Percentiles rank a stretch among this genome's conserved stretches.
These are phyloP conservation scores for Leucocoprinus birnbaumii DNA, from an alignment of 768 basidiomycete genomes.

Conservation along the genomic window DNA sequence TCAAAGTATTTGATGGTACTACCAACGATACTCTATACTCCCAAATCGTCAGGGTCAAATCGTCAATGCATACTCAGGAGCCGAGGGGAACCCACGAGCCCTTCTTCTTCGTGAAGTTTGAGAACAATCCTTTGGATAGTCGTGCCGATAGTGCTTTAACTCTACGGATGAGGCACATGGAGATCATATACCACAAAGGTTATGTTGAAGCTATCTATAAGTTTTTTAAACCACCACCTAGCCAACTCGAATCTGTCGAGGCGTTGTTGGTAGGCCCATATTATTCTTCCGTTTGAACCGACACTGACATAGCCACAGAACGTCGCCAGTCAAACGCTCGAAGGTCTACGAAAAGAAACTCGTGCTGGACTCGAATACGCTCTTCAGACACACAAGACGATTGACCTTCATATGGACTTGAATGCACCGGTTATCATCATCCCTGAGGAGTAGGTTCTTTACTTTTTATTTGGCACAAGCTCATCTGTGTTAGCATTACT, in stretches of 20 bases:
- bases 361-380: conserved; percentile 93
- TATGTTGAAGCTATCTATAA: conserved; percentile 89
- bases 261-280: conserved; percentile 70
- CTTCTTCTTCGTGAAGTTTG: conserved; percentile 91
- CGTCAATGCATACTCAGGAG: conserved; percentile 20
- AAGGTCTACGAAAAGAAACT: conserved; percentile 91
- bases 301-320: conserved; percentile 43
- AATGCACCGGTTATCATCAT: conserved; percentile 97
- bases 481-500: conserved; percentile 54
- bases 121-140: conserved; percentile 87
- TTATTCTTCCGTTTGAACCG: neutral
- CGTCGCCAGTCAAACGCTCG: conserved; percentile 90
- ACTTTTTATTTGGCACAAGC: neutral
- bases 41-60: conserved; percentile 81
- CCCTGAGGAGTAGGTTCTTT: conserved; percentile 74
- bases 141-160: conserved; percentile 90
- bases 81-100: conserved; percentile 17
- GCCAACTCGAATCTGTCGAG: conserved; percentile 93
- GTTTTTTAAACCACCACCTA: conserved; percentile 93
- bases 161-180: conserved; percentile 90
- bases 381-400: conserved; percentile 88
- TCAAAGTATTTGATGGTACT: conserved; percentile 92
- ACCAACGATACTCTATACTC: conserved; percentile 75
- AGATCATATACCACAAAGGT: conserved; percentile 93
- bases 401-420: conserved; percentile 95